These are phyloP conservation scores for Anthracocystis panici-leucophaei DNA, from an alignment of 1,284 basidiomycete genomes.

Conservation along the genomic window DNA sequence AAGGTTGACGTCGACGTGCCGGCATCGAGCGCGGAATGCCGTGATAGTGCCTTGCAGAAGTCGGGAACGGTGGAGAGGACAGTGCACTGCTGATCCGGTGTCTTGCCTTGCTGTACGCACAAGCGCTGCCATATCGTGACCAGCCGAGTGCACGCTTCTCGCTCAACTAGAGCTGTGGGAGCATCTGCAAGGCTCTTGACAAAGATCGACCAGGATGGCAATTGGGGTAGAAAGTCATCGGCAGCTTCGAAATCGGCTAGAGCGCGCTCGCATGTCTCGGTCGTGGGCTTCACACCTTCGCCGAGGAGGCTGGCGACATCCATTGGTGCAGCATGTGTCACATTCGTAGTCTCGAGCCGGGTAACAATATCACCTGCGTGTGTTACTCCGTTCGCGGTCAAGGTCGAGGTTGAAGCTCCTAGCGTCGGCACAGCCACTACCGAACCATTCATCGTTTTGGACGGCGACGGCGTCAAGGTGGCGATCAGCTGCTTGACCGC, in stretches of 20 bases:
- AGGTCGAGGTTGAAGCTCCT: neutral
- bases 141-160: neutral
- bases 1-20: conserved; percentile 2
- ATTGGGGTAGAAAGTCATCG: neutral
- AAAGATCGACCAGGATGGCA: conserved; percentile 20
- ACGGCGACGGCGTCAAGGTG: conserved; percentile 1
- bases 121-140: neutral
- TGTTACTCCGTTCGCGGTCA: neutral
- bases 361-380: neutral
- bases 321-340: neutral
- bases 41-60: conserved; percentile 15
- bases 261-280: conserved; percentile 5
- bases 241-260: conserved; percentile 8
- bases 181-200: conserved; percentile 27
- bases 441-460: neutral
- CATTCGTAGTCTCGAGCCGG: no score
- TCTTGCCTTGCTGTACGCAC: neutral
- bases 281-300: neutral
- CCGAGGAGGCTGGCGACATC: conserved; percentile 3
- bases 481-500: conserved; percentile 12
- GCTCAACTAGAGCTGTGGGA: neutral
- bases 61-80: conserved; percentile 17
- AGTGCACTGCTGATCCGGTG: conserved; percentile 16
- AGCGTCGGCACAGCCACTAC: neutral
- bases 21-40: neutral